These are phyloP conservation scores for Auricularia heimuer DNA, from an alignment of 768 basidiomycete species.

Conservation along the genomic window DNA sequence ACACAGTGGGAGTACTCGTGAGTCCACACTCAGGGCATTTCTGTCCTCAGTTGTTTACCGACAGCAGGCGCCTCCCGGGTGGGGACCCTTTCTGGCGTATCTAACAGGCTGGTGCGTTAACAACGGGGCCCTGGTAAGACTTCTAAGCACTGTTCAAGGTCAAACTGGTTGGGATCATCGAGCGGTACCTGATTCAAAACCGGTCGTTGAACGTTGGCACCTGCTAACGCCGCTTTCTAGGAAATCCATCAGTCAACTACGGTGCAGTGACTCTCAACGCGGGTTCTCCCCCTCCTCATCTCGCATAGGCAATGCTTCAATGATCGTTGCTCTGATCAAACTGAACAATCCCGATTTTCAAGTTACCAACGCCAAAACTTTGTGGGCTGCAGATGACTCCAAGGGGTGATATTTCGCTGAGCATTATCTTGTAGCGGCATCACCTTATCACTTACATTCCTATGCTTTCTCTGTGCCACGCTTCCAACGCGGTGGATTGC, in stretches of 20 bases:
- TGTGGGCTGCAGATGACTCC: background rate
- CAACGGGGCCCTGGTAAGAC: conserved; percentile 4
- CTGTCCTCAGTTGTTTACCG: background rate
- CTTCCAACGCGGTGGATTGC: conserved; percentile 9
- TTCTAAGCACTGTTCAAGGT: background rate
- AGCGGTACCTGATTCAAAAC: background rate
- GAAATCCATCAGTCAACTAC: conserved; percentile 7
- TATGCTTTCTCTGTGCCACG: background rate
- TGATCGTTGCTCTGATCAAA: conserved; percentile 6
- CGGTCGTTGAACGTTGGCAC: background rate
- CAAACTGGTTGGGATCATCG: background rate
- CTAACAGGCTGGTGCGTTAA: conserved; percentile 7
- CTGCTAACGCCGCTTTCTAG: background rate
- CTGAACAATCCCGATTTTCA: conserved; percentile 5
- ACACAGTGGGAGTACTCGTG: background rate
- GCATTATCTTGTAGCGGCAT: background rate
- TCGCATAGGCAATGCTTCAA: conserved; percentile 2
- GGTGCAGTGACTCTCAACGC: background rate
- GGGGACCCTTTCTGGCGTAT: conserved; percentile 7
- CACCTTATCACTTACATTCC: conserved; percentile 5
- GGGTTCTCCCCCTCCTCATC: background rate
- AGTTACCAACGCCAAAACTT: conserved; percentile 4
- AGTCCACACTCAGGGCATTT: background rate
- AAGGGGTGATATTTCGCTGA: background rate
- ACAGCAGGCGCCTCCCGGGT: conserved; percentile 4